Evolutionary conservation across 306 rosid genomes (phyloP).

Genomic region (Trifolium dubium): DNA sequence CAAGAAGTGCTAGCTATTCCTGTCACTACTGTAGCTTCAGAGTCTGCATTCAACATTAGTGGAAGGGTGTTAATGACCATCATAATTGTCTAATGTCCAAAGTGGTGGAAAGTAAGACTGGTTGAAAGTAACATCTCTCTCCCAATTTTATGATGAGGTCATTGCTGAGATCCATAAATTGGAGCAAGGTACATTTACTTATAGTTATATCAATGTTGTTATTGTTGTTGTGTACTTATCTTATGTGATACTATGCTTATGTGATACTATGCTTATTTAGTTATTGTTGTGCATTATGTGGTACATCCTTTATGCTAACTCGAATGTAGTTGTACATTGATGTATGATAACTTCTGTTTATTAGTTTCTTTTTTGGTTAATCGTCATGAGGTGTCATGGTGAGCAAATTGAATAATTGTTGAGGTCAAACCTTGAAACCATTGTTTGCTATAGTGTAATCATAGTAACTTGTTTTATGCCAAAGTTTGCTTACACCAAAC

Average conservation of each 20-base stretch:
- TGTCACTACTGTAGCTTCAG: background rate
- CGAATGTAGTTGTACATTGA: slow-evolving; percentile 20
- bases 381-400: background rate
- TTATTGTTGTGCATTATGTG: too few species aligned
- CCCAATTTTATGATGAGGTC: background rate
- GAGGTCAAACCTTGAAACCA: too few species aligned
- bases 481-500: background rate
- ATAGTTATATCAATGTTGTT: too few species aligned
- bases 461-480: background rate
- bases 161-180: background rate
- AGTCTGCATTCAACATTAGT: background rate
- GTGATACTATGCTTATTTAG: too few species aligned
- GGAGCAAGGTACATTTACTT: too few species aligned
- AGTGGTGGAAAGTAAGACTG: background rate
- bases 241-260: too few species aligned
- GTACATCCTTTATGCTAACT: background rate
- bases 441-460: too few species aligned
- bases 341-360: slow-evolving; percentile 1
- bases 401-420: too few species aligned
- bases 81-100: background rate
- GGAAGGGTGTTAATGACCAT: background rate
- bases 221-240: too few species aligned
- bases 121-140: background rate
- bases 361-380: slow-evolving; percentile 27
- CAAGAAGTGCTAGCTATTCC: background rate